Base-by-base conservation (phyloP, 805 yeast genomes). In the Wickerhamomyces hampshirensis region DNA sequence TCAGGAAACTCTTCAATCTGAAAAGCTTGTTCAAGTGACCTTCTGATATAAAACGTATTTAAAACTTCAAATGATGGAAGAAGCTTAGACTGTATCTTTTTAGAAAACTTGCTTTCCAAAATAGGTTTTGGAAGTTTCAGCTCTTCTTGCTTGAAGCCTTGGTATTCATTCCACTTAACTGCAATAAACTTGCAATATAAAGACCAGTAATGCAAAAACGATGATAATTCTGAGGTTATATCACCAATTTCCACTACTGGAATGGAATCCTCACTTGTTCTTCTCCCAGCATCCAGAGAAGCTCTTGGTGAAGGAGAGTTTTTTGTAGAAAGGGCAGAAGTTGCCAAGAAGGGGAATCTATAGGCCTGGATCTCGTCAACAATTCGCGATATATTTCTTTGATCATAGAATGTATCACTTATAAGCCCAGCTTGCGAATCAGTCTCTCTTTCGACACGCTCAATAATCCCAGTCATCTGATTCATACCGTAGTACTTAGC, bases 351-450 rank as follows among this genome's bases (percentile, higher is more conserved):
- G 6, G 78, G 78, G 50, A 68, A 79, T 21, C 66, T 64, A 55
- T 85, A 84, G 15, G 63, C 54, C 16, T 66, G 62, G 33, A 82
- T 67, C 17, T 80, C 85, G 37, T 69, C 68, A 17, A 84, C 47
- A 7, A 71, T 54, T 41, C 73, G 68, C 19, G 71, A 78, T 4
- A 88, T 51, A 18, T 79, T 67, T 44, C 85, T 71, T 19, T 75
- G 71, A 48, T 89, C 97, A 63, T 80, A 74, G 51, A 85, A 86
- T 0, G 93, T 84, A 57, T 91, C 98, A 37, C 84, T 68, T 4
- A 93, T 84, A 30, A 93, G 66, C 1, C 95, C 94, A 18, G 91
- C 81, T 54, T 93, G 98, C n/a, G 89, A 69, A 54, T 93, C 98
- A 21, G 93, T 80, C 54, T 93, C 98, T 33, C 74, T 66, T 59